phyloP scores from a whole-genome alignment of 1,284 basidiomycete genomes.

The Chiua sp. region DNA sequence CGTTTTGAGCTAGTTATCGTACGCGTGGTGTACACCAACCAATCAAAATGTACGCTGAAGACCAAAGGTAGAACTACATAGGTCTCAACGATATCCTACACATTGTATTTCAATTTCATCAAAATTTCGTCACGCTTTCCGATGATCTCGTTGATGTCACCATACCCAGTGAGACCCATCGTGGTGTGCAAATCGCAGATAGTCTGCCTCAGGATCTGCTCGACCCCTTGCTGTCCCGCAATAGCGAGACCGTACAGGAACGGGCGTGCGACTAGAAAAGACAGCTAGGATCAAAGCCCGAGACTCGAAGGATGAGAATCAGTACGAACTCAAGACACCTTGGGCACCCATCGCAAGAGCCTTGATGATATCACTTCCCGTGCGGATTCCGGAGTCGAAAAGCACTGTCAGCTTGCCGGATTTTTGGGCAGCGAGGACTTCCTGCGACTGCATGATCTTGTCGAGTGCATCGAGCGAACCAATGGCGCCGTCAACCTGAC shows the following conservation, averaged over 20 bases:
- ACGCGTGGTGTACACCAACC: no score
- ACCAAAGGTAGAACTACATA: no score
- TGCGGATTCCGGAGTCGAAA: constrained; percentile 84
- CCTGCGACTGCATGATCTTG: constrained; percentile 62
- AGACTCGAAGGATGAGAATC: neutral
- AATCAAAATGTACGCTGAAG: no score
- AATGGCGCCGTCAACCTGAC: constrained; percentile 85
- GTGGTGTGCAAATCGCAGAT: constrained; percentile 67
- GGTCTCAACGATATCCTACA: constrained; percentile 7
- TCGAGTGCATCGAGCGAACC: constrained; percentile 75
- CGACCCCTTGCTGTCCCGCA: constrained; percentile 67
- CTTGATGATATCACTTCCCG: constrained; percentile 79
- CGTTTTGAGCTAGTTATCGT: no score
- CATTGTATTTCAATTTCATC: constrained; percentile 19
- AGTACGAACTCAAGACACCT: constrained; percentile 62
- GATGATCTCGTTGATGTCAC: constrained; percentile 50
- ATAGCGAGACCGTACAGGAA: constrained; percentile 67
- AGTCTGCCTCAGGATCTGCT: constrained; percentile 65
- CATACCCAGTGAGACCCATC: constrained; percentile 55
- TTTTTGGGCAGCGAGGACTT: constrained; percentile 61
- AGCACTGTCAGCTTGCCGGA: constrained; percentile 70
- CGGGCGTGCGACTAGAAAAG: constrained; percentile 56
- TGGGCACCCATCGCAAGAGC: constrained; percentile 75
- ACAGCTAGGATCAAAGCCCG: neutral
- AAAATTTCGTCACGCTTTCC: constrained; percentile 49